Conservation (phyloP, 176 grass and related monocot genomes). For the Tillandsia leiboldiana region DNA sequence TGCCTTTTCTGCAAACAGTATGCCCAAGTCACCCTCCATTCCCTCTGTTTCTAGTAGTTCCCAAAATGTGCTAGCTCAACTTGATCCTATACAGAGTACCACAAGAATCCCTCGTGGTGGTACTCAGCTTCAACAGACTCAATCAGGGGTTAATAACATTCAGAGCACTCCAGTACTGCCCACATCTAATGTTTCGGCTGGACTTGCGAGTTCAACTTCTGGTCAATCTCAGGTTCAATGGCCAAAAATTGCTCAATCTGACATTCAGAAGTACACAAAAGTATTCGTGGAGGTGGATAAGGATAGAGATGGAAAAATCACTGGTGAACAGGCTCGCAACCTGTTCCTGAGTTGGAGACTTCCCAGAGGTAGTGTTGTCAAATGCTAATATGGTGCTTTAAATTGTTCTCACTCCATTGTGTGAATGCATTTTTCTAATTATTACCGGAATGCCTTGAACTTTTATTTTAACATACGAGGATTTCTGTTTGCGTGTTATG, state of each 20-base stretch:
- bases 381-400: slow-evolving; percentile 17
- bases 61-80: slow-evolving; percentile 42
- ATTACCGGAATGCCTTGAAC: not conserved
- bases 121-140: slow-evolving; percentile 56
- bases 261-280: slow-evolving; percentile 92
- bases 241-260: slow-evolving; percentile 91
- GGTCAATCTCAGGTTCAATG: slow-evolving; percentile 30
- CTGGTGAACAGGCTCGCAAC: slow-evolving; percentile 72
- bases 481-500: not conserved
- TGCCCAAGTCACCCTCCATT: slow-evolving; percentile 30
- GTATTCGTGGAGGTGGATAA: slow-evolving; percentile 88
- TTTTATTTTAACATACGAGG: not conserved
- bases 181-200: slow-evolving; percentile 26
- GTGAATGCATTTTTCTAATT: slow-evolving; percentile 13
- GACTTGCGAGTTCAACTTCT: slow-evolving; percentile 39
- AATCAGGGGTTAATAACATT: slow-evolving; percentile 27
- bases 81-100: slow-evolving; percentile 46
- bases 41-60: slow-evolving; percentile 34
- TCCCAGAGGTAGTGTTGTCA: slow-evolving; percentile 63
- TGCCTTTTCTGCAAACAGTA: slow-evolving; percentile 20
- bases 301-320: slow-evolving; percentile 97
- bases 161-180: slow-evolving; percentile 23
- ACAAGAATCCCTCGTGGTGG: slow-evolving; percentile 14
- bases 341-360: slow-evolving; percentile 99
- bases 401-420: slow-evolving; percentile 13